A percentile compares a stretch with the other conserved stretches of the same genome.
Evolutionary conservation across 352 stramenopile genomes (phyloP).

Genomic region (Globisporangium emineosum): DNA sequence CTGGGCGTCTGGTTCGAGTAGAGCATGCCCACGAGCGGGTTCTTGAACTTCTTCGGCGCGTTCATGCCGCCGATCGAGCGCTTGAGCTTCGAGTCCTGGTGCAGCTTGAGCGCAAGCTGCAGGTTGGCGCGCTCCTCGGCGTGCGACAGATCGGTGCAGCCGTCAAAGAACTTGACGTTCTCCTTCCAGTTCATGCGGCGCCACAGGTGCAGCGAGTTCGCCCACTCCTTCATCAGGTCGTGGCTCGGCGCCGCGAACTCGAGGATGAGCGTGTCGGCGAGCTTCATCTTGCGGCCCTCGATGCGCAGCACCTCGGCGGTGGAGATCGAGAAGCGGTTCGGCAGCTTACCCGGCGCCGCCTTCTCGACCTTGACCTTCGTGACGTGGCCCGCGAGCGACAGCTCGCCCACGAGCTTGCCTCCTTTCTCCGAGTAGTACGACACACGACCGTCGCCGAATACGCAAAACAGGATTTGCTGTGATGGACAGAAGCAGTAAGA

Average conservation of each 20-base stretch:
- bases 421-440: conserved; percentile 75
- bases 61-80: conserved; percentile 27
- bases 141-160: conserved; percentile 45
- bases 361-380: conserved; percentile 81
- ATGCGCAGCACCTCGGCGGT: conserved; percentile 65
- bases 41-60: conserved; percentile 46
- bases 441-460: conserved; percentile 75
- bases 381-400: conserved; percentile 66
- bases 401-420: conserved; percentile 52
- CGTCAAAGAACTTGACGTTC: conserved; percentile 84
- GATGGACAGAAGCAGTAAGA: neutral
- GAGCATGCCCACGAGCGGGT: conserved; percentile 56
- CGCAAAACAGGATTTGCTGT: conserved; percentile 67
- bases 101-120: conserved; percentile 50
- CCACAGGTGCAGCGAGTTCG: conserved; percentile 80
- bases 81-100: conserved; percentile 45
- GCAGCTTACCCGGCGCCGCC: conserved; percentile 51
- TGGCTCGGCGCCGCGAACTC: conserved; percentile 71
- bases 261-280: conserved; percentile 54
- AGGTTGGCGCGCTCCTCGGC: conserved; percentile 56
- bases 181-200: conserved; percentile 87
- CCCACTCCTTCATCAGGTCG: conserved; percentile 86
- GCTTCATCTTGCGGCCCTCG: conserved; percentile 76
- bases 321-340: conserved; percentile 72
- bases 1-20: conserved; percentile 55